Percentiles rank a stretch among this genome's conserved stretches.
phyloP scores from a whole-genome alignment of 1,284 basidiomycete species.

The Puccinia horiana region DNA sequence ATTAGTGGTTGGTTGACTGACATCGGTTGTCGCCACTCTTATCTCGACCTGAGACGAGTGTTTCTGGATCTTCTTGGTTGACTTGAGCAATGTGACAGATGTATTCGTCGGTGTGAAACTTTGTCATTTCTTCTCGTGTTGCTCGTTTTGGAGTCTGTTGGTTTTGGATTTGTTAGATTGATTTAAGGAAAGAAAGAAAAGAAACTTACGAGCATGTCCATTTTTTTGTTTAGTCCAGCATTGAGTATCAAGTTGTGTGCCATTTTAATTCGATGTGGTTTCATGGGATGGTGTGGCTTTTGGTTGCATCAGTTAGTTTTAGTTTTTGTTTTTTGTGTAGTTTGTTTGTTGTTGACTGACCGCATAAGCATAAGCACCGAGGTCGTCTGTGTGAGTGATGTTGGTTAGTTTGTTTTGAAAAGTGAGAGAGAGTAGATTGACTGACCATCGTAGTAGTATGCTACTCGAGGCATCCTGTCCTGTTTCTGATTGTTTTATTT shows the following conservation, averaged over 20 bases:
- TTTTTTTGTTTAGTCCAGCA: slow-evolving; percentile 84
- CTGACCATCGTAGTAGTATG: slow-evolving; percentile 50
- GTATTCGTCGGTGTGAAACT: slow-evolving; percentile 98
- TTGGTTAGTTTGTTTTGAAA: background rate
- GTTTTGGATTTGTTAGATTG: background rate
- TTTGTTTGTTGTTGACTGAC: slow-evolving; percentile 14
- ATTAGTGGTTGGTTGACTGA: slow-evolving; percentile 2
- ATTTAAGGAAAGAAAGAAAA: background rate
- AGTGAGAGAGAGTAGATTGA: background rate
- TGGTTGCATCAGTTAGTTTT: background rate
- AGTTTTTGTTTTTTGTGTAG: background rate
- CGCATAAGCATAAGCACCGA: slow-evolving; percentile 48
- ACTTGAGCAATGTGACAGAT: slow-evolving; percentile 85
- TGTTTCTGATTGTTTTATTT: background rate
- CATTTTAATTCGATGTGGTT: slow-evolving; percentile 74
- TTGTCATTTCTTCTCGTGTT: slow-evolving; percentile 77
- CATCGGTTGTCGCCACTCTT: slow-evolving; percentile 63
- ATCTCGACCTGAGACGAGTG: slow-evolving; percentile 67
- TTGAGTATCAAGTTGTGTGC: slow-evolving; percentile 88
- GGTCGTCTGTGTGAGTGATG: slow-evolving; percentile 26
- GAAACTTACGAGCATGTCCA: slow-evolving; percentile 78
- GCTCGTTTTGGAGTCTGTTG: slow-evolving; percentile 76
- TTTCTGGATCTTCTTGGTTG: slow-evolving; percentile 68
- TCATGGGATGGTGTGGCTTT: slow-evolving; percentile 43
- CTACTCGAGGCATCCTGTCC: slow-evolving; percentile 38